Conservation (phyloP, 345 rosid genomes). For the Cardamine resedifolia region DNA sequence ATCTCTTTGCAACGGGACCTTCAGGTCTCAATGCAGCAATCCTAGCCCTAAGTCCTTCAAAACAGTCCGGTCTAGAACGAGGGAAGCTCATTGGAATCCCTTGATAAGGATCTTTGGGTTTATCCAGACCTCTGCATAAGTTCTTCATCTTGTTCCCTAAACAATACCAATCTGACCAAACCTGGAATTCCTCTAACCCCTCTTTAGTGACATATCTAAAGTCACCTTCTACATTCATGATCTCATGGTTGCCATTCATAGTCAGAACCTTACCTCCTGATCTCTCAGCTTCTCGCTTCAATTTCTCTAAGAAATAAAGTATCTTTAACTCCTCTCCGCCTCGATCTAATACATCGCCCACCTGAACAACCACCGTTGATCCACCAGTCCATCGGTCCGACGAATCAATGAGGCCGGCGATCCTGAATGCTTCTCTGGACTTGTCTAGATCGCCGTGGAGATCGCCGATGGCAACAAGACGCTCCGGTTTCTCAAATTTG, state of each 20-base stretch:
- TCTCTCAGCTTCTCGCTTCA: constrained; percentile 67
- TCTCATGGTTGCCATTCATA: constrained; percentile 94
- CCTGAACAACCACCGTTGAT: constrained; percentile 66
- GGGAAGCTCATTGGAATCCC: constrained; percentile 62
- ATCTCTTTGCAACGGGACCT: constrained; percentile 68
- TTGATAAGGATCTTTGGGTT: constrained; percentile 50
- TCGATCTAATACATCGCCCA: constrained; percentile 91
- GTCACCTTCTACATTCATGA: constrained; percentile 87
- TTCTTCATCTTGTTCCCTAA: constrained; percentile 68
- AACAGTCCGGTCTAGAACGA: constrained; percentile 43
- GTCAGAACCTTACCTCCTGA: constrained; percentile 68
- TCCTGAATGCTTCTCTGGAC: constrained; percentile 58
- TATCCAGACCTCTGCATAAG: constrained; percentile 53
- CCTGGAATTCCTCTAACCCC: constrained; percentile 68
- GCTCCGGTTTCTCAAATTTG: constrained; percentile 49
- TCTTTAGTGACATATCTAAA: constrained; percentile 61
- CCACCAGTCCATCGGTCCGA: constrained; percentile 75
- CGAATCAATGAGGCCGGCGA: constrained; percentile 73
- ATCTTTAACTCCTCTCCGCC: constrained; percentile 83
- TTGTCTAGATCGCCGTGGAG: constrained; percentile 85
- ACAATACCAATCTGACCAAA: constrained; percentile 77
- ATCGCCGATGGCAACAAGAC: constrained; percentile 84
- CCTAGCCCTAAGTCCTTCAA: constrained; percentile 60
- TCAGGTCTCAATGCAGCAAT: constrained; percentile 79
- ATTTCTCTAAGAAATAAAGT: constrained; percentile 72